These are phyloP conservation scores for Talaromyces sp. DNA, from an alignment of 2,329 filamentous ascomycete species.

Conservation along the genomic window DNA sequence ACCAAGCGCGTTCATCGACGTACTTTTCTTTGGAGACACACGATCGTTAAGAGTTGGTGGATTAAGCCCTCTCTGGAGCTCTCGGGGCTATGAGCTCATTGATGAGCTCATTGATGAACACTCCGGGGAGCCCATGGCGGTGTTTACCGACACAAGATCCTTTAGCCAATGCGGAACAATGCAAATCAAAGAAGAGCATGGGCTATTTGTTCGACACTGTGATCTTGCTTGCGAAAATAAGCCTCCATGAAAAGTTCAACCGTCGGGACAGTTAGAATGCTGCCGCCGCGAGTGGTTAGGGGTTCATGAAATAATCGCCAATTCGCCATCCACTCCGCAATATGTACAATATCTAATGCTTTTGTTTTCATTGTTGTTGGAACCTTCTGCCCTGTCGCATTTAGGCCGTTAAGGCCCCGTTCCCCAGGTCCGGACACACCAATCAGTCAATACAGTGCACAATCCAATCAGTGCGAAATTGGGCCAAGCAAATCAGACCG, in stretches of 20 bases:
- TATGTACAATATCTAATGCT: constrained; percentile 1
- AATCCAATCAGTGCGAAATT: too few species aligned
- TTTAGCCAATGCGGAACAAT: constrained; percentile 15
- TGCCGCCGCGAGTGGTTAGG: constrained; percentile 15
- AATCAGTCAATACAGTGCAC: too few species aligned
- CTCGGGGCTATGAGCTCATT: too few species aligned
- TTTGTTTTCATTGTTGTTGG: background rate
- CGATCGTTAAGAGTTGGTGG: constrained; percentile 24
- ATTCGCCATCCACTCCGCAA: background rate
- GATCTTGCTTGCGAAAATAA: constrained; percentile 20
- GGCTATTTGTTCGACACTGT: constrained; percentile 20
- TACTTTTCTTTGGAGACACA: constrained; percentile 33
- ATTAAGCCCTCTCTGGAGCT: constrained; percentile 12
- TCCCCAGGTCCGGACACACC: too few species aligned
- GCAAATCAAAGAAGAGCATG: constrained; percentile 20
- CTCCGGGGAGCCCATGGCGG: constrained; percentile 19
- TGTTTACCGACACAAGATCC: constrained; percentile 16
- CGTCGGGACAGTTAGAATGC: constrained; percentile 8
- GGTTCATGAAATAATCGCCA: constrained; percentile 3
- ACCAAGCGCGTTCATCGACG: constrained; percentile 2
- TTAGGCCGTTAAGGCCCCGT: too few species aligned
- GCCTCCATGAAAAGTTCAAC: constrained; percentile 18
- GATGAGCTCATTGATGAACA: constrained; percentile 29
- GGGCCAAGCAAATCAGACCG: too few species aligned
- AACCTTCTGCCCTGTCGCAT: too few species aligned